These are phyloP conservation scores for Arctium lappa DNA, from an alignment of 129 eudicot genomes.

Conservation along the genomic window DNA sequence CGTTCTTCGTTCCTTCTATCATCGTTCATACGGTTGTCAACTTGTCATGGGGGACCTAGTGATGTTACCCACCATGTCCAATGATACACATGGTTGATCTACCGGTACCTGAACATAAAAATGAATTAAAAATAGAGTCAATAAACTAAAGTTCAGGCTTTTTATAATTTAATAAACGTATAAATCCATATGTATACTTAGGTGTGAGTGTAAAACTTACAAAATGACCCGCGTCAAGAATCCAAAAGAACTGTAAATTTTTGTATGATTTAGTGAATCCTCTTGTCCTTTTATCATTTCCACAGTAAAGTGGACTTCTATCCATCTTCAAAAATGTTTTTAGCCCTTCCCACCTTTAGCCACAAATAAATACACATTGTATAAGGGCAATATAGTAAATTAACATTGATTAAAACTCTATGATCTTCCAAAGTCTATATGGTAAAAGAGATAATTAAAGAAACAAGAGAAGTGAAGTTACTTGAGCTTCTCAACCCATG, in stretches of 20 bases:
- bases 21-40: constrained; percentile 4
- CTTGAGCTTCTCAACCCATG: constrained; percentile 66
- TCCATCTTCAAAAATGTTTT: constrained; percentile 28
- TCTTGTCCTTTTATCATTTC: constrained; percentile 28
- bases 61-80: constrained; percentile 48
- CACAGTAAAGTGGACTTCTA: constrained; percentile 44
- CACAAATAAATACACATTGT: neutral
- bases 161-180: neutral
- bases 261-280: constrained; percentile 46
- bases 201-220: constrained; percentile 32
- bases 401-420: neutral
- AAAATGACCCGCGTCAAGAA: constrained; percentile 61
- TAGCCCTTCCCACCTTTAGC: constrained; percentile 52
- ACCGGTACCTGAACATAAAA: constrained; percentile 35
- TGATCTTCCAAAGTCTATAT: neutral
- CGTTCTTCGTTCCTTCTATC: constrained; percentile 1
- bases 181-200: neutral
- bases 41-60: constrained; percentile 31
- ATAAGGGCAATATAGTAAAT: constrained; percentile 9
- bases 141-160: neutral
- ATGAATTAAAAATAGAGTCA: neutral
- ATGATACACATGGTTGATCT: constrained; percentile 48
- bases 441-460: neutral
- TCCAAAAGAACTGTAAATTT: constrained; percentile 50
- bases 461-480: constrained; percentile 17